phyloP scores from a whole-genome alignment of 176 grass and related monocot genomes.

The Bolboschoenus planiculmis region DNA sequence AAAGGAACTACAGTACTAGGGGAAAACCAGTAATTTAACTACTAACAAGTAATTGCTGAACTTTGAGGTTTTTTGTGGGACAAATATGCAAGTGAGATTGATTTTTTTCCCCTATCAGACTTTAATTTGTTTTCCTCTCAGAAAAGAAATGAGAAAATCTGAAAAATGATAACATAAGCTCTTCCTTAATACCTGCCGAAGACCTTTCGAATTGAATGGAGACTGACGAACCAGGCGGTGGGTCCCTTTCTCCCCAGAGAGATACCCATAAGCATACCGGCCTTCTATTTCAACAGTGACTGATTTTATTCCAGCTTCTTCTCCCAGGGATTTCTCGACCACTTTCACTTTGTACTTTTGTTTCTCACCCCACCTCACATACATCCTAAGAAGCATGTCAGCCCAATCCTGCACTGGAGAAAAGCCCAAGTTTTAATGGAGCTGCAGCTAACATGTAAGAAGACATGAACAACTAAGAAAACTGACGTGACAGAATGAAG shows the following conservation, averaged over 20 bases:
- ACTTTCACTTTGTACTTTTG: constrained; percentile 82
- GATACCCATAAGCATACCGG: constrained; percentile 85
- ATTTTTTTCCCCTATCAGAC: neutral
- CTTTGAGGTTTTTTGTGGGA: neutral
- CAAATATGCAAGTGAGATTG: neutral
- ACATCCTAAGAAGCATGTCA: constrained; percentile 92
- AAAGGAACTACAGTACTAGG: neutral
- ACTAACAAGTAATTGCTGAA: neutral
- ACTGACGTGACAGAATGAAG: neutral
- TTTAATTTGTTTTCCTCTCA: neutral
- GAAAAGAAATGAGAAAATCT: neutral
- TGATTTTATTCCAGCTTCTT: constrained; percentile 98
- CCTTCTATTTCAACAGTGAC: constrained; percentile 79
- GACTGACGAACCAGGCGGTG: constrained; percentile 93
- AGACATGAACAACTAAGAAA: neutral
- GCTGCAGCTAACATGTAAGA: neutral
- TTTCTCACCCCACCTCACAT: constrained; percentile 92
- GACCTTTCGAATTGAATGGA: constrained; percentile 95
- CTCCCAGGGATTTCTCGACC: constrained; percentile 76
- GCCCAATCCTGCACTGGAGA: constrained; percentile 92
- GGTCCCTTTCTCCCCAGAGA: constrained; percentile 96
- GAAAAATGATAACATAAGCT: neutral
- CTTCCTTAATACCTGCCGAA: constrained; percentile 64
- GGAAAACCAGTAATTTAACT: neutral
- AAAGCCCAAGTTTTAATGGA: constrained; percentile 36